Percentiles rank a stretch among this genome's conserved stretches.
These are phyloP conservation scores for Tilletia caries DNA, from an alignment of 1,284 basidiomycete species.

Conservation along the genomic window DNA sequence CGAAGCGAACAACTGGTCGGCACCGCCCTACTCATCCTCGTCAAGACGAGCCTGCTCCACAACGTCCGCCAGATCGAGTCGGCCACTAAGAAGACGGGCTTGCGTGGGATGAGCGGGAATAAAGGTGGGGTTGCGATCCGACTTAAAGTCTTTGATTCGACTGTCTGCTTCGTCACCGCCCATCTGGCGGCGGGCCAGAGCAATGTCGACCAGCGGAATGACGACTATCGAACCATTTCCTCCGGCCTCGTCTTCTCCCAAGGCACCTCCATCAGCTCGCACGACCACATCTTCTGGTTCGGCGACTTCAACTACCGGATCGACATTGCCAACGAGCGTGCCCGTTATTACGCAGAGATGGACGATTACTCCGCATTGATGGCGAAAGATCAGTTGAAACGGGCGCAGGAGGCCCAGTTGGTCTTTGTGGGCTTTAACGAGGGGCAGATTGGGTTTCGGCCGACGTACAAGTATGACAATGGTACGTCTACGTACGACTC, in stretches of 20 bases:
- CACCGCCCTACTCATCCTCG: conserved; percentile 81
- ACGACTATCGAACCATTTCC: conserved; percentile 84
- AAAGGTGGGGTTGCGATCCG: conserved; percentile 84
- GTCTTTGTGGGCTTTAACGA: conserved; percentile 84
- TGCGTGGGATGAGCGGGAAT: conserved; percentile 95
- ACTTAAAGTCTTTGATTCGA: conserved; percentile 82
- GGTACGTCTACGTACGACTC: conserved; percentile 81
- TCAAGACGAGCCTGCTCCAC: conserved; percentile 71
- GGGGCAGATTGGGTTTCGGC: conserved; percentile 78
- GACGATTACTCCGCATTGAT: conserved; percentile 72
- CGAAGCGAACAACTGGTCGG: conserved; percentile 95
- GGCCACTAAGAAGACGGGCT: conserved; percentile 88
- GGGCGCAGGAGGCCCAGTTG: conserved; percentile 23
- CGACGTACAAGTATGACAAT: conserved; percentile 81
- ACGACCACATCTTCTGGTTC: conserved; percentile 85
- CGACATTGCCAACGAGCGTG: conserved; percentile 75
- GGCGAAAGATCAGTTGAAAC: conserved; percentile 63
- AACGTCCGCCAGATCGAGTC: conserved; percentile 87
- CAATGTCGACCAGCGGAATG: conserved; percentile 84
- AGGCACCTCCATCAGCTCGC: conserved; percentile 80
- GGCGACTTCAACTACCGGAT: conserved; percentile 95
- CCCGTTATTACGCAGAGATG: conserved; percentile 64
- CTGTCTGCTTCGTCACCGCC: conserved; percentile 90
- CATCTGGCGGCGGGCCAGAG: conserved; percentile 90
- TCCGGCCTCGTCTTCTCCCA: conserved; percentile 78